Evolutionary conservation across 352 stramenopile genomes (phyloP).

Genomic region (Pythium brassicae): DNA sequence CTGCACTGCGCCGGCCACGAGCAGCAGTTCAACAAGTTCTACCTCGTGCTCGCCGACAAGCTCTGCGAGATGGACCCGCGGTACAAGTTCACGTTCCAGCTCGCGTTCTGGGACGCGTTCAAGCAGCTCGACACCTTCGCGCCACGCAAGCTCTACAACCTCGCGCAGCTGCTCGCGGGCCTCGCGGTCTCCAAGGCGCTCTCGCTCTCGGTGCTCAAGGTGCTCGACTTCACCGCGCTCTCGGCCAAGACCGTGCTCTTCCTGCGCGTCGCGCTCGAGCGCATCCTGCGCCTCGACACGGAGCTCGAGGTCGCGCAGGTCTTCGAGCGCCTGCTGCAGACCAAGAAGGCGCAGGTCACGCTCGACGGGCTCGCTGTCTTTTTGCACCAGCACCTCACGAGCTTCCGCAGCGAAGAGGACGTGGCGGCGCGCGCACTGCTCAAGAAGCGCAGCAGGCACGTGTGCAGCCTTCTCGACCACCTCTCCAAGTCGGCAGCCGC

Average conservation of each 20-base stretch:
- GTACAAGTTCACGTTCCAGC: constrained; percentile 95
- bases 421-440: constrained; percentile 30
- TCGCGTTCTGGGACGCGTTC: constrained; percentile 97
- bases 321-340: constrained; percentile 73
- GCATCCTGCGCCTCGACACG: constrained; percentile 64
- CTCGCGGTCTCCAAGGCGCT: constrained; percentile 58
- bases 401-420: constrained; percentile 50
- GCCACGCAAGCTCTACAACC: constrained; percentile 86
- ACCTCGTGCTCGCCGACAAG: constrained; percentile 90
- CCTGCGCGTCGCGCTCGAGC: constrained; percentile 76
- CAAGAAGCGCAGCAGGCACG: constrained; percentile 58
- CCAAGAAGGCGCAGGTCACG: constrained; percentile 74
- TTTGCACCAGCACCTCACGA: constrained; percentile 72
- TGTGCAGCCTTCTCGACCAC: constrained; percentile 65
- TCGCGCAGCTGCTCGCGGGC: constrained; percentile 84
- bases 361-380: constrained; percentile 79
- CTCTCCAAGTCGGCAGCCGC: constrained; percentile 51
- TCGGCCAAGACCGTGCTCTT: constrained; percentile 86
- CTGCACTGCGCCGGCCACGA: constrained; percentile 90
- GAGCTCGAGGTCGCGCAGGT: constrained; percentile 62
- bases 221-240: constrained; percentile 91
- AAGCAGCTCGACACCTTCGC: constrained; percentile 88
- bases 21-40: constrained; percentile 94
- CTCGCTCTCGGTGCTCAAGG: constrained; percentile 86
- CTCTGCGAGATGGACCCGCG: constrained; percentile 93